Evolutionary conservation across 495 filamentous ascomycete genomes (phyloP), one percentile per base, ranked within the genome.

Genomic region (Penicillium desertorum): DNA sequence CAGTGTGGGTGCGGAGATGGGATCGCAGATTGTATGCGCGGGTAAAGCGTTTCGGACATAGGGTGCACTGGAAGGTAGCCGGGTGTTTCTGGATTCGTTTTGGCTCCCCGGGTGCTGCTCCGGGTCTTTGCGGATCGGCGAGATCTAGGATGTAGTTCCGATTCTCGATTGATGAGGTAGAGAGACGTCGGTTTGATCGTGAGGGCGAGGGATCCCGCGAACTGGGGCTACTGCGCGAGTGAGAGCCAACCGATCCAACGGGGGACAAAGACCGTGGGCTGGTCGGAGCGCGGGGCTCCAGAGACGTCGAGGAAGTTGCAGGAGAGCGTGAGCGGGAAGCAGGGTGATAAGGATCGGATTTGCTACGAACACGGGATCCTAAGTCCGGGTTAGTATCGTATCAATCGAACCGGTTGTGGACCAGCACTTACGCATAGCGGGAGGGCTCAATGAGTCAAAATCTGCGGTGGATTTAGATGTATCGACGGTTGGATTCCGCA

Each of bases 1-100:
- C 91, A 0, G 91, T 96, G 68, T 96, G 91, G 0, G 92, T 96
- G 22, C 91, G 89, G 27, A 96, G 79, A 71, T 96, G 91, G n/a
- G 90, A 93, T 8, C 91, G 88, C 17, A 96, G 73, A 58, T 96
- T 96, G 69, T 96, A 94, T 5, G 91, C 91, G 45, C 91, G 83
- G 2, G 91, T 95, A 62, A 94, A 95, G 5, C 87, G 85, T 65
- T 96, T 95, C 5, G 91, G 90, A 57, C 91, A 96, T 6, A 95
- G 78, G 11, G 71, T 86, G 63, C 91, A 96, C 61, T 94, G 90
- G 70, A 94, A 96, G 1, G 90, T 96, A 4, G 91, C 91, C 2
- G 94, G 94, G 66, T 98, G 94, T 62, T 97, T 98, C 67, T 98
- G 94, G 10, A 89, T 84, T 9, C 94, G 88, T 63, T 89, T 93